These are phyloP conservation scores for Cladosporium phlei DNA, from an alignment of 2,329 filamentous ascomycete species.

Conservation along the genomic window DNA sequence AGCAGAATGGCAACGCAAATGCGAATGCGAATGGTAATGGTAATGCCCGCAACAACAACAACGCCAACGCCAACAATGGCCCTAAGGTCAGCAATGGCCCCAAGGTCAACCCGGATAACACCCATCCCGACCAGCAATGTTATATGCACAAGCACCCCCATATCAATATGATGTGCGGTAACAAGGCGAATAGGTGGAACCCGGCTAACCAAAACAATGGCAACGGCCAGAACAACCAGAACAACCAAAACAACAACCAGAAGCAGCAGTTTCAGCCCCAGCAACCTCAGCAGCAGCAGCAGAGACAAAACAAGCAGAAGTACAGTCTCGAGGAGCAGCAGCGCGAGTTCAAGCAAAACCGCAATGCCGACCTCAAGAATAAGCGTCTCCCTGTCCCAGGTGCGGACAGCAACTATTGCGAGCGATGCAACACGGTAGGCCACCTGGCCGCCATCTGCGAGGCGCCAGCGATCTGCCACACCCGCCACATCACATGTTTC, in stretches of 20 bases:
- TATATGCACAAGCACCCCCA: not conserved
- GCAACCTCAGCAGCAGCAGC: not conserved
- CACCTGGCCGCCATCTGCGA: not conserved
- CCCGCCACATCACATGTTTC: not conserved
- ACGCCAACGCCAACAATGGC: not conserved
- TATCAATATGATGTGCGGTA: not conserved
- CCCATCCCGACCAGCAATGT: not conserved
- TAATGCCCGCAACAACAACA: not conserved
- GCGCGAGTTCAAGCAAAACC: not conserved
- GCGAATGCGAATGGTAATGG: not conserved
- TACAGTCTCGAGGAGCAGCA: not conserved
- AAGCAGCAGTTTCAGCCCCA: no score
- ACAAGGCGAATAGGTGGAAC: not conserved
- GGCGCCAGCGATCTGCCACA: not conserved
- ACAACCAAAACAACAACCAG: not conserved
- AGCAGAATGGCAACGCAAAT: not conserved
- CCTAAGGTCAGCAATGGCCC: not conserved
- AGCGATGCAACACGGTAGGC: conserved; percentile 1
- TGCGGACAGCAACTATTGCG: not conserved
- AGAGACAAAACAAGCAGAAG: not conserved
- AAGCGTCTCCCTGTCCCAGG: not conserved
- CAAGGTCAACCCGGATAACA: not conserved
- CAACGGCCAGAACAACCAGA: not conserved
- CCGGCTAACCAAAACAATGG: not conserved
- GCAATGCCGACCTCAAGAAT: not conserved